Conservation (phyloP, 495 filamentous ascomycete genomes). For the Mycothermus thermophilus region DNA sequence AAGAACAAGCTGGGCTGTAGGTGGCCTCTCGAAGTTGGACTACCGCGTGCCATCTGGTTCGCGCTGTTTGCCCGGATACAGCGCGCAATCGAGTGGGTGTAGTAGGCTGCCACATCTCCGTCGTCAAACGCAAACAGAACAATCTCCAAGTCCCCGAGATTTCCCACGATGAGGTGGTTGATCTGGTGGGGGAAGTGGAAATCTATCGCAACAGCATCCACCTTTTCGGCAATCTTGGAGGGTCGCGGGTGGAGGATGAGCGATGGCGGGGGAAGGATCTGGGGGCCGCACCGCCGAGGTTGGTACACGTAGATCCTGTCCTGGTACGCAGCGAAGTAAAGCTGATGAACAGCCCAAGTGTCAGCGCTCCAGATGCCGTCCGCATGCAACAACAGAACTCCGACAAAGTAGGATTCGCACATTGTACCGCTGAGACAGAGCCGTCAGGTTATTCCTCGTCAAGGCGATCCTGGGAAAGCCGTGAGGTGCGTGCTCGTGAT, state of each 20-base stretch:
- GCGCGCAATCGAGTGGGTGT: slow-evolving; percentile 37
- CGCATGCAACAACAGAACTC: no score
- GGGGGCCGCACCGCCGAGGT: slow-evolving; percentile 45
- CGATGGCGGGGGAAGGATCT: slow-evolving; percentile 43
- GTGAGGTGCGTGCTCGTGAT: slow-evolving; percentile 7
- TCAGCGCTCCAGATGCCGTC: no score
- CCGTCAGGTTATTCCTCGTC: slow-evolving; percentile 35
- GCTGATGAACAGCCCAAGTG: no score
- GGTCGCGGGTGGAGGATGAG: slow-evolving; percentile 52
- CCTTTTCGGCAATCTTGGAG: slow-evolving; percentile 27
- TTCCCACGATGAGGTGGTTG: slow-evolving; percentile 66
- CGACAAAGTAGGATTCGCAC: no score
- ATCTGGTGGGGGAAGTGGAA: slow-evolving; percentile 51
- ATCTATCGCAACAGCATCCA: no score
- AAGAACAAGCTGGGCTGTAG: slow-evolving; percentile 43
- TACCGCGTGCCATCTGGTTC: neutral
- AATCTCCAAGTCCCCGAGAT: slow-evolving; percentile 70
- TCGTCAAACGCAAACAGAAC: slow-evolving; percentile 68
- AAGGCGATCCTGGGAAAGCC: slow-evolving; percentile 22
- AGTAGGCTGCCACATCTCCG: slow-evolving; percentile 76
- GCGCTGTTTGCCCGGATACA: slow-evolving; percentile 6
- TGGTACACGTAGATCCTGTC: slow-evolving; percentile 61
- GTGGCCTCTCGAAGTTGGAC: neutral
- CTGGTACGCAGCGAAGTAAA: slow-evolving; percentile 66
- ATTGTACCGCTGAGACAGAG: slow-evolving; percentile 36